Percentiles rank a stretch among this genome's conserved stretches.
Evolutionary conservation across 495 filamentous ascomycete genomes (phyloP).

Genomic region (Aspergillus homomorphus): DNA sequence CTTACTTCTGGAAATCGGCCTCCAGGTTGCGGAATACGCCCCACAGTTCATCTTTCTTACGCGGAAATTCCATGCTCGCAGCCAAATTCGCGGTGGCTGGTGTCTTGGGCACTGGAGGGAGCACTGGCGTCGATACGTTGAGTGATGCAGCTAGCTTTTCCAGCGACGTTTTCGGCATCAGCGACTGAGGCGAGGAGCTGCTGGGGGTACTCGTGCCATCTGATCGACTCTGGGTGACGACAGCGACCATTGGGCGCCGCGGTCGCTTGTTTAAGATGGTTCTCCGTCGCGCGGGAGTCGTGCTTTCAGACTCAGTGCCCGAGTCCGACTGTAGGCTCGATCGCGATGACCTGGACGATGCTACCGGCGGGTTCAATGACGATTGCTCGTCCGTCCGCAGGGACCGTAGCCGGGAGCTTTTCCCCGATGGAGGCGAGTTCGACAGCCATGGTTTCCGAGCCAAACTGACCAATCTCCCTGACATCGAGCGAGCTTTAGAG

Average conservation of each 20-base stretch:
- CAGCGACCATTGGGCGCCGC: conserved; percentile 51
- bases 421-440: conserved; percentile 52
- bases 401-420: conserved; percentile 36
- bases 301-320: conserved; percentile 27
- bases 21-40: conserved; percentile 77
- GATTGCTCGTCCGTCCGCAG: conserved; percentile 38
- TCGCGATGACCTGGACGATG: conserved; percentile 11
- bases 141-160: conserved; percentile 54
- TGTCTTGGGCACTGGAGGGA: conserved; percentile 52
- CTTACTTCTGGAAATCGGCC: conserved; percentile 73
- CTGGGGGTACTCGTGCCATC: conserved; percentile 40
- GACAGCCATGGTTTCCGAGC: conserved; percentile 66
- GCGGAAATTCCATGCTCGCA: conserved; percentile 41
- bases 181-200: conserved; percentile 47
- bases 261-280: conserved; percentile 43
- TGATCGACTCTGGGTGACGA: conserved; percentile 47
- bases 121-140: conserved; percentile 42
- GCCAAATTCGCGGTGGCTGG: conserved; percentile 32
- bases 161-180: conserved; percentile 56
- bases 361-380: conserved; percentile 21
- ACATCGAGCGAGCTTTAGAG: conserved; percentile 51
- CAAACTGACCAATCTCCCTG: conserved; percentile 63
- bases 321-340: conserved; percentile 21
- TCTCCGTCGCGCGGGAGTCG: conserved; percentile 31
- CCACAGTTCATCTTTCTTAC: conserved; percentile 87